A percentile compares a stretch with the other conserved stretches of the same genome.
These are phyloP conservation scores for Ceratocystis harringtonii DNA, from an alignment of 2,329 filamentous ascomycete genomes.

Conservation along the genomic window DNA sequence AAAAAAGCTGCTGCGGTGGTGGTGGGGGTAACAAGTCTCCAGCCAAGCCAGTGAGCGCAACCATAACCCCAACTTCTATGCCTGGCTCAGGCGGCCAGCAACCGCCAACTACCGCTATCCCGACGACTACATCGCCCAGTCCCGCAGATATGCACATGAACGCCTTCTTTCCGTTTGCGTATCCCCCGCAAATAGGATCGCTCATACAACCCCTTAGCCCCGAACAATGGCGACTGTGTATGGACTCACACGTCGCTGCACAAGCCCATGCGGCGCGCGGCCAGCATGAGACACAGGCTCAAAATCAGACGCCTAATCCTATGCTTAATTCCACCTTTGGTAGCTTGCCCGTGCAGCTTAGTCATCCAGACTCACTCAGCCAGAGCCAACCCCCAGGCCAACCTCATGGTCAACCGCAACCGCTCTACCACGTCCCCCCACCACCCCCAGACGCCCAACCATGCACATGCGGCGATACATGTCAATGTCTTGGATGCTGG, in stretches of 20 bases:
- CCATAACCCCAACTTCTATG: not conserved
- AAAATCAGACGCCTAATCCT: not conserved
- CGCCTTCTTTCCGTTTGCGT: constrained; percentile 30
- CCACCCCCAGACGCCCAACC: constrained; percentile 27
- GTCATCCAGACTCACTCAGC: not conserved
- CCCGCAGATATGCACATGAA: constrained; percentile 26
- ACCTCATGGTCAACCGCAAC: not conserved
- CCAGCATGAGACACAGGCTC: not conserved
- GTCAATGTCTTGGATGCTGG: constrained; percentile 52
- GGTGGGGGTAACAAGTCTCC: constrained; percentile 16
- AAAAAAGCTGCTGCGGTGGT: constrained; percentile 19
- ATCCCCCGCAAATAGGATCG: constrained; percentile 39
- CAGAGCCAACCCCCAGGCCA: not conserved
- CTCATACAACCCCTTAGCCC: constrained; percentile 40
- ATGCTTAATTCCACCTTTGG: not conserved
- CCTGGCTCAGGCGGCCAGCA: constrained; percentile 19
- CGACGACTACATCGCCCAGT: constrained; percentile 20
- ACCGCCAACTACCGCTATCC: constrained; percentile 26
- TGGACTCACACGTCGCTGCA: constrained; percentile 25
- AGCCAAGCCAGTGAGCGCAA: not conserved
- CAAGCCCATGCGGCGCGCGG: not conserved
- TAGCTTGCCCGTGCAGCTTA: not conserved
- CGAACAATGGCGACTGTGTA: constrained; percentile 37
- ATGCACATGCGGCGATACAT: constrained; percentile 50
- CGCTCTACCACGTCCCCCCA: constrained; percentile 14